Conservation (phyloP, 2,329 filamentous ascomycete genomes). For the Corinectria fuckeliana region DNA sequence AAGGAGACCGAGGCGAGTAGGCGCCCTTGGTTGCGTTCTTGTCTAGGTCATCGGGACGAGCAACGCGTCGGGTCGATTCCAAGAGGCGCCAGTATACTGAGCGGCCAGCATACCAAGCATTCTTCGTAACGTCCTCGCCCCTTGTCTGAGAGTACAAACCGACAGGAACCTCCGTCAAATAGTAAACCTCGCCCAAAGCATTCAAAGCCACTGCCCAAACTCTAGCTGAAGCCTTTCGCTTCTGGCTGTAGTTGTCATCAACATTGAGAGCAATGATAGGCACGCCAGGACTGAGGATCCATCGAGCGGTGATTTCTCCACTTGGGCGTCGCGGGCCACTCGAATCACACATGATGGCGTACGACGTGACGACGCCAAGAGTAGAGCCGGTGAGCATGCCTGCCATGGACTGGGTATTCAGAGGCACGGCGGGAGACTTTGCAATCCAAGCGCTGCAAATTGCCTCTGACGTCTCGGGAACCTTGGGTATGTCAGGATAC, state of each 20-base stretch:
- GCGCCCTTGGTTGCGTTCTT: slow-evolving; percentile 71
- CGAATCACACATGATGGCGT: slow-evolving; percentile 70
- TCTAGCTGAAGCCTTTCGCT: slow-evolving; percentile 71
- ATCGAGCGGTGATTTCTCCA: slow-evolving; percentile 84
- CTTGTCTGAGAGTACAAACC: slow-evolving; percentile 56
- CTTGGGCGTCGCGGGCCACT: slow-evolving; percentile 68
- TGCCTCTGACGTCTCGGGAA: slow-evolving; percentile 73
- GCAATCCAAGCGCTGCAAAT: slow-evolving; percentile 88
- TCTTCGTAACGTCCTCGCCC: slow-evolving; percentile 63
- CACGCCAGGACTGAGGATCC: slow-evolving; percentile 90
- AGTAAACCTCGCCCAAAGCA: slow-evolving; percentile 90
- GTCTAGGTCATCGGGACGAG: slow-evolving; percentile 75
- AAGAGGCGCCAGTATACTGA: slow-evolving; percentile 82
- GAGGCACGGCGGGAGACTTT: slow-evolving; percentile 76
- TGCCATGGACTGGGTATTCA: slow-evolving; percentile 76
- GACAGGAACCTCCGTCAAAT: slow-evolving; percentile 74
- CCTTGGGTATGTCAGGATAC: slow-evolving; percentile 76
- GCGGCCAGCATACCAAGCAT: slow-evolving; percentile 82
- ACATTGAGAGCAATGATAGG: slow-evolving; percentile 85
- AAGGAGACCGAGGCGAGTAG: slow-evolving; percentile 82
- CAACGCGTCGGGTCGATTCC: slow-evolving; percentile 76
- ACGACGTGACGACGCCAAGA: slow-evolving; percentile 81
- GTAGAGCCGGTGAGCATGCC: slow-evolving; percentile 87
- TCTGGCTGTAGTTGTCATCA: slow-evolving; percentile 80
- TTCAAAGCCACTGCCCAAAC: slow-evolving; percentile 95